Base-by-base conservation (phyloP, 805 yeast species). In the Grigorovia transvaalensis region DNA sequence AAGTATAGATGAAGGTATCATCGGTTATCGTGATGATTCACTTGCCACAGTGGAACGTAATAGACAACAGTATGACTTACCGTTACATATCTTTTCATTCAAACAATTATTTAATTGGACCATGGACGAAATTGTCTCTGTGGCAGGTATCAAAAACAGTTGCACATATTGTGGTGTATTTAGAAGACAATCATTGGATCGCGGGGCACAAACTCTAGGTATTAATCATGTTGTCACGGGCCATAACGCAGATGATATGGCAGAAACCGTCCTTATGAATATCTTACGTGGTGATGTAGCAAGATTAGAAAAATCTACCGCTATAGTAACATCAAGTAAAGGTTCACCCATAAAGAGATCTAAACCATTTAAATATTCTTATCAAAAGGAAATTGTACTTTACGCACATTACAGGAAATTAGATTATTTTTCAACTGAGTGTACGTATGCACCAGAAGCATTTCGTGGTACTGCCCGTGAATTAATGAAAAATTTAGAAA, bases 241-340 rank as follows among this genome's bases (percentile, higher is more conserved):
- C 2, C 99, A 93, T 69, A 93, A 93, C 67, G 99, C 99, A 0
- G 99, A 93, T 67, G 99, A 93, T 70, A 86, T 93, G 88, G 99
- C 99, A 1, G 99, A 93, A 63, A 93, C 99, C 0, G 96, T 93
- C 4, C 69, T 93, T 51, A 91, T 93, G 98, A 93, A 93, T 67
- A 69, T 93, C 45, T 71, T 93, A 30, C 76, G 99, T 59, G 99
- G 99, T n/a, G 99, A 93, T 65, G 84, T 89, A 7, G 95, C 96
- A 23, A 75, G 99, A 56, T 72, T 93, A 51, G 98, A 88, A 63
- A 81, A 84, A 57, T 88, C 96, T 17, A 87, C 96, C 9, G 77
- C 85, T 20, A 88, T 93, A 44, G 76, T 91, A 55, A 93, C 99
- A 0, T 80, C 80, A 53, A 83, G 88, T 17, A 71, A 82, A 0